Evolutionary conservation across 148 eudicot species (phyloP).

Genomic region (Heliamphora exappendiculata): DNA sequence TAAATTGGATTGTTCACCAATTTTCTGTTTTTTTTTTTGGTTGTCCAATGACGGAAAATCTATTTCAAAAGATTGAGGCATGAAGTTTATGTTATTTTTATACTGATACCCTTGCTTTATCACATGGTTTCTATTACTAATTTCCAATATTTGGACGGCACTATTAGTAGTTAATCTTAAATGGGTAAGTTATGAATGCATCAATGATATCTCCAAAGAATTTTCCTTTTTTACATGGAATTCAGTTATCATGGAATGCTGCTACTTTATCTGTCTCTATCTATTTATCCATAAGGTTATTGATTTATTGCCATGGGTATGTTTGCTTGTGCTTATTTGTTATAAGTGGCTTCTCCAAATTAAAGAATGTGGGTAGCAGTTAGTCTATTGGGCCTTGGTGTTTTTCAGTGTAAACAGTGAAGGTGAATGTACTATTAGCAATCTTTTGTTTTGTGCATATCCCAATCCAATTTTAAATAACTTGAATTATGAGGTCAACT

Average conservation of each 20-base stretch:
- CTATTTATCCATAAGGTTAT: neutral
- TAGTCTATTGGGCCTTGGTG: neutral
- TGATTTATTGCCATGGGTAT: neutral
- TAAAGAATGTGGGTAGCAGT: neutral
- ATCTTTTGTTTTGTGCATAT: neutral
- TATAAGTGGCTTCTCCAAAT: neutral
- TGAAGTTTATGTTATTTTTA: neutral
- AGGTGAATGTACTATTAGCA: neutral
- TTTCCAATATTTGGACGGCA: neutral
- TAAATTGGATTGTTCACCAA: too few relatives aligned
- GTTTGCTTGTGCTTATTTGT: neutral
- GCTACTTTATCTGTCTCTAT: neutral
- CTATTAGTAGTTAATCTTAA: neutral
- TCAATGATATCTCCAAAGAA: neutral
- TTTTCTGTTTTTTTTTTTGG: too few relatives aligned
- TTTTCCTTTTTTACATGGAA: neutral
- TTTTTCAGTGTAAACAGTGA: neutral
- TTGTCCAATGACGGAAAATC: neutral
- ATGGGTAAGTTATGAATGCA: neutral
- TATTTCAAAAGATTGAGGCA: neutral
- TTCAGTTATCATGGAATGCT: neutral
- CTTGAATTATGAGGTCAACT: neutral
- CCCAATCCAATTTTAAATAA: neutral
- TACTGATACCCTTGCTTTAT: neutral
- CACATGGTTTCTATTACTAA: neutral